Evolutionary conservation across 805 yeast species (phyloP).

Genomic region (Cyberlindnera saturnus): DNA sequence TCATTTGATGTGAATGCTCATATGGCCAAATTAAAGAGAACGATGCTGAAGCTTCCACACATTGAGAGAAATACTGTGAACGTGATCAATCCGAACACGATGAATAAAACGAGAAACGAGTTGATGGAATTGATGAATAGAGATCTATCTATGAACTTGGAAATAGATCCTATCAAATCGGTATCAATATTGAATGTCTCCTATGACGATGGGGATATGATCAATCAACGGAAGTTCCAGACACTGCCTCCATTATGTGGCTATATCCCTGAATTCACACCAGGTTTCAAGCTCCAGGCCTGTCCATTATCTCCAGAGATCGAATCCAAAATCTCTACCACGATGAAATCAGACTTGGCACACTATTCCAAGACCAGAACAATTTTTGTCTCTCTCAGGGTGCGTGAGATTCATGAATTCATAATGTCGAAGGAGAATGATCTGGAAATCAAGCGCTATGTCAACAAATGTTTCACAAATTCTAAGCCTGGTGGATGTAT

Average conservation of each 20-base stretch:
- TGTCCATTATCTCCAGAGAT: slow-evolving; percentile 46
- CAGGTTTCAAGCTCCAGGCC: slow-evolving; percentile 40
- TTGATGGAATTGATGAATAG: slow-evolving; percentile 14
- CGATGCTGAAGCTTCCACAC: slow-evolving; percentile 24
- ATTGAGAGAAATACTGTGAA: slow-evolving; percentile 18
- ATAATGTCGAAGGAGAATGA: slow-evolving; percentile 4
- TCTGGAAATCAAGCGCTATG: slow-evolving; percentile 6
- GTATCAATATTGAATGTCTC: slow-evolving; percentile 26
- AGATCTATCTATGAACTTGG: slow-evolving; percentile 2
- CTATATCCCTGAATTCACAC: slow-evolving; percentile 18
- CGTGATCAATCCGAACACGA: slow-evolving; percentile 2
- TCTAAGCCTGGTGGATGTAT: slow-evolving; percentile 6
- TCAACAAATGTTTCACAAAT: slow-evolving; percentile 9
- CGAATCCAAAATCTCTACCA: slow-evolving; percentile 39
- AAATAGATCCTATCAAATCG: slow-evolving; percentile 17
- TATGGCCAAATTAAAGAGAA: slow-evolving; percentile 15
- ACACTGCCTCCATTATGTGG: slow-evolving; percentile 26
- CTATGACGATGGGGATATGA: slow-evolving; percentile 15
- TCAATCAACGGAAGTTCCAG: slow-evolving; percentile 1
- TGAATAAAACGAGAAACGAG: slow-evolving; percentile 6
- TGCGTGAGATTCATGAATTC: slow-evolving; percentile 32
- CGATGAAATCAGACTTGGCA: slow-evolving; percentile 49
- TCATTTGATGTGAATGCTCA: slow-evolving; percentile 2
- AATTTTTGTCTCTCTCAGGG: slow-evolving; percentile 28
- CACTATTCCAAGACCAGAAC: slow-evolving; percentile 20